Conservation (phyloP, 257 asterid species). For the Solanum peruvianum region DNA sequence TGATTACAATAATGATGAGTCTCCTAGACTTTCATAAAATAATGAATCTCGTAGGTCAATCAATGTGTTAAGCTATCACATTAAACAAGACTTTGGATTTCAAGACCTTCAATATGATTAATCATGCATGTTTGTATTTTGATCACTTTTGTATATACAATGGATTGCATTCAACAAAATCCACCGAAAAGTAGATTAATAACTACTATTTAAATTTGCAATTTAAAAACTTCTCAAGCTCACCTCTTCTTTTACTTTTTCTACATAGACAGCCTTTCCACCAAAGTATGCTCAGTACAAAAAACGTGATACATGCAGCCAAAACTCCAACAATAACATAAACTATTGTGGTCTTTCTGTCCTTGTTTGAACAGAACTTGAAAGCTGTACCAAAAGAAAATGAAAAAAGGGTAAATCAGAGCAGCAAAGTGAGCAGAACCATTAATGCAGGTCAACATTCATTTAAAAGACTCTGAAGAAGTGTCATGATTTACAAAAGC, state of each 20-base stretch:
- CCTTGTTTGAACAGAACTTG: slow-evolving; percentile 48
- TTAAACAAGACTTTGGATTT: background rate
- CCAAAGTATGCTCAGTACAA: slow-evolving; percentile 44
- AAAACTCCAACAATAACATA: slow-evolving; percentile 38
- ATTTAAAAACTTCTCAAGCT: background rate
- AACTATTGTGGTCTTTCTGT: slow-evolving; percentile 33
- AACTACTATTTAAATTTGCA: background rate
- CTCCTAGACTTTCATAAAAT: background rate
- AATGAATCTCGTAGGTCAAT: background rate
- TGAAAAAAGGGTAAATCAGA: background rate
- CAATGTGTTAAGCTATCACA: background rate
- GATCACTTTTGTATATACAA: background rate
- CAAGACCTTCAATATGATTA: background rate
- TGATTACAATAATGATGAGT: background rate
- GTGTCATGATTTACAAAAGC: background rate
- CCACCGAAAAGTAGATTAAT: background rate
- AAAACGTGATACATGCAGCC: slow-evolving; percentile 20
- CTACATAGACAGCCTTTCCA: slow-evolving; percentile 49
- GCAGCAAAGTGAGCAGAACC: background rate
- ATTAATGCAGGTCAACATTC: background rate
- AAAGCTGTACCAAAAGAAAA: slow-evolving; percentile 35
- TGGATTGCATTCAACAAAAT: background rate
- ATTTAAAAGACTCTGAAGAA: background rate
- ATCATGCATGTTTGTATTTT: background rate
- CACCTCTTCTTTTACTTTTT: slow-evolving; percentile 42